phyloP scores from a whole-genome alignment of 2,329 filamentous ascomycete species.

The Rutstroemia sydowiana region DNA sequence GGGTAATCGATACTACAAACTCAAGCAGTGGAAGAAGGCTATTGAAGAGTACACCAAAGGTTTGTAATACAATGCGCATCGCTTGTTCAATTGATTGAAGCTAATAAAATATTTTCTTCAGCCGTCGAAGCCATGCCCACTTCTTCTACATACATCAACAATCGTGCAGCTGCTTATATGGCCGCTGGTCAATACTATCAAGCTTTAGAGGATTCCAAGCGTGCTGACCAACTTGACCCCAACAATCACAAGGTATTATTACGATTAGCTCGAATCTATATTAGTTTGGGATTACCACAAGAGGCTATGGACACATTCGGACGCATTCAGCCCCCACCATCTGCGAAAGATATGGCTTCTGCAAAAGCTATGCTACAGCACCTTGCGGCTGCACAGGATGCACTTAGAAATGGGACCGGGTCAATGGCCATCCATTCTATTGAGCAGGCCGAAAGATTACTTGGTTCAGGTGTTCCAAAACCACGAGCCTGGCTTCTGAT shows the following conservation, averaged over 20 bases:
- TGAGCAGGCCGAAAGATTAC: slow-evolving; percentile 76
- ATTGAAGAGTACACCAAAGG: slow-evolving; percentile 94
- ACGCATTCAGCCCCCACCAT: slow-evolving; percentile 71
- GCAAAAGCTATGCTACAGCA: slow-evolving; percentile 81
- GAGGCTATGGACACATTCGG: slow-evolving; percentile 79
- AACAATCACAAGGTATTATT: slow-evolving; percentile 82
- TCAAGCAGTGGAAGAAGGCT: slow-evolving; percentile 78
- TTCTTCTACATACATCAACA: slow-evolving; percentile 85
- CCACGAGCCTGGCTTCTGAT: slow-evolving; percentile 92
- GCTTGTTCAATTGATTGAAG: not conserved
- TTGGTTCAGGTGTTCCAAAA: slow-evolving; percentile 67
- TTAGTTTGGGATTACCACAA: slow-evolving; percentile 74
- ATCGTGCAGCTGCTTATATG: slow-evolving; percentile 92
- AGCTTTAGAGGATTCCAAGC: slow-evolving; percentile 80
- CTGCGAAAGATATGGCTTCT: slow-evolving; percentile 77
- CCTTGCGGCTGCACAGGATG: slow-evolving; percentile 71
- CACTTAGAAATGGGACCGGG: slow-evolving; percentile 65
- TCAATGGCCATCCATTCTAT: slow-evolving; percentile 91
- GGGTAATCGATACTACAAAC: slow-evolving; percentile 96
- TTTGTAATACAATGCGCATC: slow-evolving; percentile 35
- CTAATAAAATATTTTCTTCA: slow-evolving; percentile 34
- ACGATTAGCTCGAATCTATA: slow-evolving; percentile 83
- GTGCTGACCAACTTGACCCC: slow-evolving; percentile 75
- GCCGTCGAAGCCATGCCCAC: slow-evolving; percentile 82
- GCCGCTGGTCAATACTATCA: slow-evolving; percentile 70